Base-by-base conservation (phyloP, 257 asterid genomes). In the Rauvolfia tetraphylla region DNA sequence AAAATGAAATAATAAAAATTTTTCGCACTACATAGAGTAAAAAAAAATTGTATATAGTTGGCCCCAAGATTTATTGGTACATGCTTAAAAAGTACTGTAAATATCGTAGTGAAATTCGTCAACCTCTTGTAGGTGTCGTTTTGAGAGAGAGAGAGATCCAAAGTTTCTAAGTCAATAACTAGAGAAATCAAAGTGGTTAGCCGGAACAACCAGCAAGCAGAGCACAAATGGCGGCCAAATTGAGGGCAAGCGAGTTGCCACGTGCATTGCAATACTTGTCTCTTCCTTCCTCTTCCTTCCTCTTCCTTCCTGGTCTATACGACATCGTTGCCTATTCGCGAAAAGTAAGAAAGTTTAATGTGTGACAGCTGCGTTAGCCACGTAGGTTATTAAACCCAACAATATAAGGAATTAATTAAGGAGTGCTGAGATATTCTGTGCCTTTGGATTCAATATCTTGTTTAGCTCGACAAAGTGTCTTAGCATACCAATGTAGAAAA, bases 161-260 rank as follows among this genome's bases (percentile, higher is more conserved):
- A n/a, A n/a, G n/a, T n/a, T n/a, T 41, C 8, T 41, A 3, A 41
- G 44, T 41, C 44, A 41, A 41, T 41, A 41, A 8, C 8, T 41
- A 68, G 38, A 41, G 39, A 39, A 54, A 22, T 18, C 17, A 10
- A 46, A 46, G n/a, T 33, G 49, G 76, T 29, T 15, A 36, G 49
- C 46, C 15, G 29, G 56, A 56, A n/a, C 2, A 15, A 14, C 22
- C 62, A 56, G 3, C 29, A 57, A 41, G 63, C 7, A n/a, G 23
- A 22, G 27, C 74, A 76, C 20, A 54, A 77, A 69, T 69, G 62
- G 36, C 3, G 62, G 80, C 71, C 36, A 68, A 25, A 59, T n/a
- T 54, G 34, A 41, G 33, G 59, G 61, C 62, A 29, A 27, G 68
- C 68, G 27, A 5, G 27, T 17, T 17, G 71, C 77, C 70, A 74